Base-by-base conservation (phyloP, 108 stramenopile species). In the Cyclotella cryptica region DNA sequence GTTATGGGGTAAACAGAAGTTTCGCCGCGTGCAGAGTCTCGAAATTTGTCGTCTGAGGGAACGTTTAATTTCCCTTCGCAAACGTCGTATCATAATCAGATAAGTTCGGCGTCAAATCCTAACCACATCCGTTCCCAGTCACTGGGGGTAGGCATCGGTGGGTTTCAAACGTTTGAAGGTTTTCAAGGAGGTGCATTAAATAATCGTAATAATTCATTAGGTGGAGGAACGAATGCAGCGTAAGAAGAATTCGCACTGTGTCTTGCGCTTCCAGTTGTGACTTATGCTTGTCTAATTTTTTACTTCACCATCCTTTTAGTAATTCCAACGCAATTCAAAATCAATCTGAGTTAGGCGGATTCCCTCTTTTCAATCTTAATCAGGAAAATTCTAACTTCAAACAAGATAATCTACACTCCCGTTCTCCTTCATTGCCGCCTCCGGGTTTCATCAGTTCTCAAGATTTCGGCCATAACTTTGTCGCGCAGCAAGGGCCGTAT, bases 11-110 rank as follows among this genome's bases (percentile, higher is more conserved):
- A 10, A 74, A 45, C 15, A 83, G 63, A 63, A 52, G 71, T 53
- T 13, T 77, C 82, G 45, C 54, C 65, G 30, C 46, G 72, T 46
- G 43, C 64, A 52, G 68, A 75, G 13, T 27, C 65, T 40, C 80
- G 67, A 8, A 70, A 81, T 43, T 65, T 27, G 53, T 26, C 49
- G 5, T 81, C 80, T 10, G 80, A 81, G 45, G 80, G 80, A 5
- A 83, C 52, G 51, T 83, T 77, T 19, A 74, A 77, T 66, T 68
- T 69, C 43, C 59, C 62, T 26, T 58, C 21, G 40, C 65, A 26
- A 42, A 42, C 44, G 43, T 6, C 64, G 17, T 26, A 49, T 43
- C 62, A 54, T 5, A 27, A 13, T 47, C 63, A 64, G 46, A 60
- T 46, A 42, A 67, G 44, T 42, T 41, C 71, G 44, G 58, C 35